These are phyloP conservation scores for Trypanosomatidae sp. DNA, from an alignment of 208 protist genomes.

Conservation along the genomic window DNA sequence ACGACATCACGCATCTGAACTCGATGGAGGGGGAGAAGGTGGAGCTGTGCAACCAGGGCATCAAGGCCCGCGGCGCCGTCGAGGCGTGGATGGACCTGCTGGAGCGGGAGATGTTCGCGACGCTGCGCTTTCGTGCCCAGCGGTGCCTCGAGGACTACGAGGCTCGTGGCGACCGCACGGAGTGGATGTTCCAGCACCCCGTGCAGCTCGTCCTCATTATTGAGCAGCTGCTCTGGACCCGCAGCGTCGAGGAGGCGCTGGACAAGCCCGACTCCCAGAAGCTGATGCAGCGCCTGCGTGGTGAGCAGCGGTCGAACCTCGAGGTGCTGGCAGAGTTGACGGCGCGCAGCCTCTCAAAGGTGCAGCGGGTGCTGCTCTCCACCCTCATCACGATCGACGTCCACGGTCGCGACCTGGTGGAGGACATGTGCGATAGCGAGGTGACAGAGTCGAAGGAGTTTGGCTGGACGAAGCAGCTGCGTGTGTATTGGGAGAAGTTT, in stretches of 20 bases:
- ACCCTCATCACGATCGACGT: constrained; percentile 98
- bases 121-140: constrained; percentile 87
- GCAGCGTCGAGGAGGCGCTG: constrained; percentile 93
- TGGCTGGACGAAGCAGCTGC: constrained; percentile 97
- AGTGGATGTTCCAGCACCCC: constrained; percentile 94
- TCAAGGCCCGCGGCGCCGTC: constrained; percentile 95
- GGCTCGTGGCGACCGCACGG: constrained; percentile 51
- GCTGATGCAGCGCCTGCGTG: constrained; percentile 78
- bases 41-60: constrained; percentile 90
- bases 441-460: constrained; percentile 91
- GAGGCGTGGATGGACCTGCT: constrained; percentile 96
- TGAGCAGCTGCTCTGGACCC: constrained; percentile 95
- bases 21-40: constrained; percentile 92
- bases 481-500: constrained; percentile 97
- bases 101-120: constrained; percentile 94
- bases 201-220: constrained; percentile 95
- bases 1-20: constrained; percentile 91
- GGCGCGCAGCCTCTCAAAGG: constrained; percentile 76
- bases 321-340: constrained; percentile 92
- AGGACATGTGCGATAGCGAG: constrained; percentile 91
- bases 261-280: constrained; percentile 58
- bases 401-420: constrained; percentile 96
- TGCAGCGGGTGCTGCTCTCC: constrained; percentile 93
- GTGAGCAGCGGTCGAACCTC: constrained; percentile 82
- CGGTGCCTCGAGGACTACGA: constrained; percentile 90